These are phyloP conservation scores for Wallacemonas collosoma DNA, from an alignment of 208 protist genomes.

Conservation along the genomic window DNA sequence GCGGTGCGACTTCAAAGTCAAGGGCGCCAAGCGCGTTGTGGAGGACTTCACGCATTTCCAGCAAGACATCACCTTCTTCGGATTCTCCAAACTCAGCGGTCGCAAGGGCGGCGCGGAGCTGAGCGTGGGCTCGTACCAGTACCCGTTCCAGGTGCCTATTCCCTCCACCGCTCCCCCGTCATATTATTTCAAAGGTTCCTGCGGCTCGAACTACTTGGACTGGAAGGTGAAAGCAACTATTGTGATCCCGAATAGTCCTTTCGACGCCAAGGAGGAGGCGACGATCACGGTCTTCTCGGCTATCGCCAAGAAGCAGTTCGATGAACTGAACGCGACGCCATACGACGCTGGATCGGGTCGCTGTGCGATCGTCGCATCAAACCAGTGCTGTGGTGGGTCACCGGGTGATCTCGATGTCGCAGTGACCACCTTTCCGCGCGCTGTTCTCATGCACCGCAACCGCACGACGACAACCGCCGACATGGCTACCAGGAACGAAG, in stretches of 20 bases:
- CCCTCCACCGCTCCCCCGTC: constrained; percentile 30
- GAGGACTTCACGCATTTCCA: constrained; percentile 37
- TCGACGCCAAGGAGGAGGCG: constrained; percentile 30
- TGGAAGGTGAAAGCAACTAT: constrained; percentile 35
- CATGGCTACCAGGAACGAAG: background rate
- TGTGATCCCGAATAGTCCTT: constrained; percentile 40
- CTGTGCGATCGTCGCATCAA: constrained; percentile 1
- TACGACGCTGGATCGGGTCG: background rate
- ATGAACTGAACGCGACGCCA: background rate
- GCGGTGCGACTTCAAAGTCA: constrained; percentile 9
- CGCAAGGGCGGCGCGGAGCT: constrained; percentile 38
- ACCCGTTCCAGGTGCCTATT: constrained; percentile 37
- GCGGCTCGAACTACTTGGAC: constrained; percentile 17
- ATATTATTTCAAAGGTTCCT: constrained; percentile 21
- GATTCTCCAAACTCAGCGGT: constrained; percentile 39
- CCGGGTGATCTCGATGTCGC: background rate
- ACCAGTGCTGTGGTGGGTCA: background rate
- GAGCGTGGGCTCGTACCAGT: constrained; percentile 34
- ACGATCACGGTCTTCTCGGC: constrained; percentile 25
- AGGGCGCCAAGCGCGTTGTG: background rate
- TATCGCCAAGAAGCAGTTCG: constrained; percentile 19
- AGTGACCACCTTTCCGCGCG: constrained; percentile 6
- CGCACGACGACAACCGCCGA: background rate
- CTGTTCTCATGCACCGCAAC: background rate
- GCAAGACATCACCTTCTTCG: constrained; percentile 49